Base-by-base conservation (phyloP, 1,284 basidiomycete genomes). In the Apiotrichum sp. region DNA sequence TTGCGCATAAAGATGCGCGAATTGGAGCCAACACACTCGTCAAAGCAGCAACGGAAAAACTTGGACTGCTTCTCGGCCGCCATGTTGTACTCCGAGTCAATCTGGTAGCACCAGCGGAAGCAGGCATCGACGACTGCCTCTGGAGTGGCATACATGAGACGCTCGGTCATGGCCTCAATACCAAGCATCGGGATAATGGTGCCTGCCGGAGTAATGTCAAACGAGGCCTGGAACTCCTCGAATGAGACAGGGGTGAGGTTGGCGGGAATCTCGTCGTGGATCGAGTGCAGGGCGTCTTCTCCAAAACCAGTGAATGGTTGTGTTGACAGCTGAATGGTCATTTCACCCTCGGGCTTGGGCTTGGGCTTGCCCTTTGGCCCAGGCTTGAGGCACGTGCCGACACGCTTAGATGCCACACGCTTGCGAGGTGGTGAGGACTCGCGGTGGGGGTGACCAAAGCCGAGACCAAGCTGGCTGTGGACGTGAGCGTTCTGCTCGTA, bases 341-440 rank as follows among this genome's bases (percentile, higher is more conserved):
- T 34, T 35, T 38, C 52, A 29, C 29, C 33, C 47, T 54, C 46
- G 16, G 36, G 13, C 52, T 54, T 54, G 39, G 53, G 43, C 54
- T 59, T 56, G 43, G 52, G 48, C 46, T 65, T 67, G 38, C 60
- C 62, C 36, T 62, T 63, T 42, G 65, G 65, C 11, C 65, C 65
- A 3, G 65, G 65, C 43, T 62, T 61, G 32, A 67, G 53, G 45
- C 62, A 62, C 47, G 53, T 62, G 48, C 65, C 65, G 34, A 67
- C 57, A 34, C 61, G 61, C 46, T 62, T 62, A 7, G 57, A 50
- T 6, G 52, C 47, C 13, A 50, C 35, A 11, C 61, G 57, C 50
- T 59, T 59, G 35, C 57, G 57, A 3, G 57, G 61, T 32, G 55
- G 54, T 7, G 49, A 49, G n/a, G 32, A 31, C 31, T 36, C 45